Conservation (phyloP, 78 protist species). For the Mantamonas sphyraenae region DNA sequence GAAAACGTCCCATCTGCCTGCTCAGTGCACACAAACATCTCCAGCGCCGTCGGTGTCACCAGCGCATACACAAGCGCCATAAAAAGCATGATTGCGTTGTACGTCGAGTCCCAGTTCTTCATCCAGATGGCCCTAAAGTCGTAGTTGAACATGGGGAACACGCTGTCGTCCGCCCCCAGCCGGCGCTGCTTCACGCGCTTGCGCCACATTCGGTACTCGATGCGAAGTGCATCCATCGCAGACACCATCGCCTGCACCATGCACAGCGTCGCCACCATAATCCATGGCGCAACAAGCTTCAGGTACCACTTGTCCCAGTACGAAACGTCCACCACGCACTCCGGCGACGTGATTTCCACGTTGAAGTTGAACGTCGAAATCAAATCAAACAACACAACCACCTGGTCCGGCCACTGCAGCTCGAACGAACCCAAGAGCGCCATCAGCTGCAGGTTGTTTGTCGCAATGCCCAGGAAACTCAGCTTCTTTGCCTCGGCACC, state of each 20-base stretch:
- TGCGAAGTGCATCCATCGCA: no score
- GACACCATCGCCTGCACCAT: neutral
- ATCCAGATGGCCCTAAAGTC: neutral
- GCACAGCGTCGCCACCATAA: neutral
- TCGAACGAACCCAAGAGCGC: neutral
- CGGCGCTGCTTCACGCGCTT: no score
- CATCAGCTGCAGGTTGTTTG: neutral
- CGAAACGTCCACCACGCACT: neutral
- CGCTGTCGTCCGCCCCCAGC: neutral
- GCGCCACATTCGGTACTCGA: no score
- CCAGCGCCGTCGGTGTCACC: neutral
- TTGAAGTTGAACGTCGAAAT: neutral
- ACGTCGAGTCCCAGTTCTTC: neutral
- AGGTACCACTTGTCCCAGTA: neutral
- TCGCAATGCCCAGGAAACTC: neutral
- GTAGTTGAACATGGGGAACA: neutral
- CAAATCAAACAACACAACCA: neutral
- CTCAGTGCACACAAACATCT: neutral
- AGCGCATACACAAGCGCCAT: neutral
- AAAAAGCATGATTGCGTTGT: neutral
- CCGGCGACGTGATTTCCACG: neutral
- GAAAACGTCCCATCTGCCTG: neutral
- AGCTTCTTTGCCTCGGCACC: neutral
- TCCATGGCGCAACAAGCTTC: neutral
- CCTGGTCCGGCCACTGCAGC: neutral